These are phyloP conservation scores for Penicillium canescens DNA, from an alignment of 495 filamentous ascomycete species.

Conservation along the genomic window DNA sequence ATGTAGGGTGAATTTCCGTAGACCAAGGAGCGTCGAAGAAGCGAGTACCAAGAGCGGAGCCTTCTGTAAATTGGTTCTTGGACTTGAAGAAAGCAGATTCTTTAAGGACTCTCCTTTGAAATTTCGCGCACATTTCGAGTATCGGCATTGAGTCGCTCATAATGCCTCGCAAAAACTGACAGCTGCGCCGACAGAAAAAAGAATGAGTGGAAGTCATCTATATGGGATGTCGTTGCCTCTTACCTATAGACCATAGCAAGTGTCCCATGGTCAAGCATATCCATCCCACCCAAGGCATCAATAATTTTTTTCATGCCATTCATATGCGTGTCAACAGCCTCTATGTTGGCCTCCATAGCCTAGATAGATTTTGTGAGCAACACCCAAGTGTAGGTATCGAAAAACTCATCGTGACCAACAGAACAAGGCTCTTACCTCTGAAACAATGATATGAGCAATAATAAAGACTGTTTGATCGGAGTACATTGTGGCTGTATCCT, in stretches of 20 bases:
- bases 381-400: not conserved
- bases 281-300: conserved; percentile 10
- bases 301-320: conserved; percentile 16
- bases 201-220: not conserved
- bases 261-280: conserved; percentile 10
- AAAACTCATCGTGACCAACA: not conserved
- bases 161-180: conserved; percentile 7
- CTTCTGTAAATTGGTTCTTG: not conserved
- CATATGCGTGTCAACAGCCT: conserved; percentile 13
- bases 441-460: conserved; percentile 8
- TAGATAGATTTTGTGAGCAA: not conserved
- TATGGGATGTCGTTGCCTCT: not conserved
- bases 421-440: not conserved
- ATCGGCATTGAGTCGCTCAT: conserved; percentile 1
- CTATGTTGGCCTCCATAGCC: conserved; percentile 15
- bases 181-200: not conserved
- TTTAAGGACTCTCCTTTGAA: conserved; percentile 6
- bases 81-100: conserved; percentile 5
- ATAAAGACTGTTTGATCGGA: conserved; percentile 3
- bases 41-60: conserved; percentile 8
- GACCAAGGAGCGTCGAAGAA: conserved; percentile 15
- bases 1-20: conserved; percentile 5
- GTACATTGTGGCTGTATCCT: conserved; percentile 3
- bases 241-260: conserved; percentile 14
- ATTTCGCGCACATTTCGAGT: conserved; percentile 9